phyloP scores from a whole-genome alignment of 352 stramenopile genomes.

The Globisporangium barbulae region DNA sequence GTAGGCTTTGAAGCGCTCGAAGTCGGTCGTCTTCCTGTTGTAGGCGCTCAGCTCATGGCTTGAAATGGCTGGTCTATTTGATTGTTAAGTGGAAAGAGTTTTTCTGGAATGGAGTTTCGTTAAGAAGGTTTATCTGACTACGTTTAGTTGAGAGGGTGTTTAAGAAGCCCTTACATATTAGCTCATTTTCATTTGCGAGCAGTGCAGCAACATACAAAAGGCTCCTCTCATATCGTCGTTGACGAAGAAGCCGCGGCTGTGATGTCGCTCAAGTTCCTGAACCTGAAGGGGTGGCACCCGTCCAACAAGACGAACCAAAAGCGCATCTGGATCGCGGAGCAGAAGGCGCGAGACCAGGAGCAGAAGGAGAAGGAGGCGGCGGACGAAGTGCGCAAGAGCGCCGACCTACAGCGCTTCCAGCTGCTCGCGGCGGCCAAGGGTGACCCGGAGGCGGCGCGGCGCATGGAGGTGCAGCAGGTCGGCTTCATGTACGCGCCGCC shows the following conservation, averaged over 20 bases:
- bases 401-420: constrained; percentile 52
- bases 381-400: constrained; percentile 60
- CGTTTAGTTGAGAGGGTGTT: too few species aligned
- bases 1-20: neutral
- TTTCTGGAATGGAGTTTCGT: too few species aligned
- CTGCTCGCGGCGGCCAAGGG: constrained; percentile 52
- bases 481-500: constrained; percentile 75
- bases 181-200: too few species aligned
- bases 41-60: neutral
- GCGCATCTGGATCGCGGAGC: constrained; percentile 80
- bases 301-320: constrained; percentile 83
- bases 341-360: constrained; percentile 50
- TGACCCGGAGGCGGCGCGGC: constrained; percentile 40
- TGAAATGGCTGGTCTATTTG: too few species aligned
- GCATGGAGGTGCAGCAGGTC: constrained; percentile 53
- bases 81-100: too few species aligned
- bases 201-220: neutral
- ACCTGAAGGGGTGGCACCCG: constrained; percentile 79
- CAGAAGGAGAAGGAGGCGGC: constrained; percentile 58
- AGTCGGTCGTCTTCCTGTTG: neutral
- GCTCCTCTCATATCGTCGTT: neutral
- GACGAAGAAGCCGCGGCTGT: too few species aligned
- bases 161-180: too few species aligned
- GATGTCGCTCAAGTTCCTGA: constrained; percentile 83
- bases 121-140: too few species aligned